Conservation (phyloP, 805 yeast genomes). For the Torulaspora maleeae region DNA sequence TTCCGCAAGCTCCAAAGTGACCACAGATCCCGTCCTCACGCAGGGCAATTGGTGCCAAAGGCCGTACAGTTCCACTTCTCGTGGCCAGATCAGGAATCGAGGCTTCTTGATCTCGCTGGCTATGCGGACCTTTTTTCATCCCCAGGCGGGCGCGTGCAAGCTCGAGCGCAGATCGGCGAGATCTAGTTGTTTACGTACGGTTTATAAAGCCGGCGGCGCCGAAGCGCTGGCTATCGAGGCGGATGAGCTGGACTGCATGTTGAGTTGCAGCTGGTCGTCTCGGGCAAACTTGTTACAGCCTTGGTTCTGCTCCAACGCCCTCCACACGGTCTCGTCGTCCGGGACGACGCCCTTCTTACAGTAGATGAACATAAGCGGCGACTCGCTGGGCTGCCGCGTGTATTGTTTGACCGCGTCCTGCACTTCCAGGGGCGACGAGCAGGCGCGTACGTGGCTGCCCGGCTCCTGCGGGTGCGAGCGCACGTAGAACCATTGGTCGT, state of each 20-base stretch:
- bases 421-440: slow-evolving; percentile 16
- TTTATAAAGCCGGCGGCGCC: slow-evolving; percentile 1
- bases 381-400: slow-evolving; percentile 27
- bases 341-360: slow-evolving; percentile 20
- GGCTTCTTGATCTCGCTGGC: background rate
- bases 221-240: background rate
- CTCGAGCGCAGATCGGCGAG: no score
- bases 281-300: slow-evolving; percentile 23
- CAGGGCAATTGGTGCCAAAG: background rate
- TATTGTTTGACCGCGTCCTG: slow-evolving; percentile 21
- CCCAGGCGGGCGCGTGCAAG: background rate
- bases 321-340: slow-evolving; percentile 14
- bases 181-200: background rate
- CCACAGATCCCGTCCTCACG: background rate
- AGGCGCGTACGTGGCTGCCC: slow-evolving; percentile 18
- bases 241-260: slow-evolving; percentile 1
- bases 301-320: slow-evolving; percentile 18
- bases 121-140: background rate
- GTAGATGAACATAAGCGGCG: slow-evolving; percentile 33
- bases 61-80: no score
- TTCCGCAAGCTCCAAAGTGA: background rate
- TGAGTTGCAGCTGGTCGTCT: slow-evolving; percentile 21
- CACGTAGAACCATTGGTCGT: slow-evolving; percentile 24
- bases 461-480: slow-evolving; percentile 15
- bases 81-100: background rate